Percentiles rank a stretch among this genome's conserved stretches.
phyloP scores from a whole-genome alignment of 1,284 basidiomycete species.

The Tremellales sp. region DNA sequence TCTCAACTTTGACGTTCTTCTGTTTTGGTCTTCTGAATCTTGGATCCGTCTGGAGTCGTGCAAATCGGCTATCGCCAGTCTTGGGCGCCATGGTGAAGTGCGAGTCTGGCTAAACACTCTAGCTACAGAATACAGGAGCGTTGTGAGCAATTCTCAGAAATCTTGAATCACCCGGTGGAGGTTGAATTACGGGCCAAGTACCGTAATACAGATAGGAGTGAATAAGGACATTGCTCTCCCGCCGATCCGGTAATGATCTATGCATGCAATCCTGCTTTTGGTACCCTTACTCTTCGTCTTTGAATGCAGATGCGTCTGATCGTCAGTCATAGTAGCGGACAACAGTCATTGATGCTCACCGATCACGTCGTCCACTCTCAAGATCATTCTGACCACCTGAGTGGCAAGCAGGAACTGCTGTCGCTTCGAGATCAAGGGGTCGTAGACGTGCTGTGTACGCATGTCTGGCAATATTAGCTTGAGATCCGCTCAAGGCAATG shows the following conservation, averaged over 20 bases:
- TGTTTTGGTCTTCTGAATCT: conserved; percentile 82
- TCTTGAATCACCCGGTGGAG: not conserved
- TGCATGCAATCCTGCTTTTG: too few species aligned
- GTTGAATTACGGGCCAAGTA: too few species aligned
- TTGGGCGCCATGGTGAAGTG: conserved; percentile 30
- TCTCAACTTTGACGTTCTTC: conserved; percentile 73
- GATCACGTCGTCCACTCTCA: conserved; percentile 48
- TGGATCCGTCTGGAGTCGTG: conserved; percentile 82
- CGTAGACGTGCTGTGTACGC: conserved; percentile 95
- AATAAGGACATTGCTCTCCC: too few species aligned
- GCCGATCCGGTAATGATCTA: too few species aligned
- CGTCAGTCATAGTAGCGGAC: conserved; percentile 4
- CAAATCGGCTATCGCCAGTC: conserved; percentile 71
- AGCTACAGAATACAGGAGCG: not conserved
- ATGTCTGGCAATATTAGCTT: too few species aligned
- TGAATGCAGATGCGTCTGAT: conserved; percentile 38
- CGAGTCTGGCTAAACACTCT: too few species aligned
- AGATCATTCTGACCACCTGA: conserved; percentile 61
- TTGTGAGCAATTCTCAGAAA: not conserved
- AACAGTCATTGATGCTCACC: conserved; percentile 5
- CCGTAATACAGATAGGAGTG: too few species aligned
- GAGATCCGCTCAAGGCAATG: not conserved
- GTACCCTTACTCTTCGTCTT: conserved; percentile 20
- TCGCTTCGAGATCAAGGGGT: conserved; percentile 93
- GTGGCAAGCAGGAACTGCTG: conserved; percentile 97